phyloP scores from a whole-genome alignment of 2,329 filamentous ascomycete species.

The Trichoderma hamatum region DNA sequence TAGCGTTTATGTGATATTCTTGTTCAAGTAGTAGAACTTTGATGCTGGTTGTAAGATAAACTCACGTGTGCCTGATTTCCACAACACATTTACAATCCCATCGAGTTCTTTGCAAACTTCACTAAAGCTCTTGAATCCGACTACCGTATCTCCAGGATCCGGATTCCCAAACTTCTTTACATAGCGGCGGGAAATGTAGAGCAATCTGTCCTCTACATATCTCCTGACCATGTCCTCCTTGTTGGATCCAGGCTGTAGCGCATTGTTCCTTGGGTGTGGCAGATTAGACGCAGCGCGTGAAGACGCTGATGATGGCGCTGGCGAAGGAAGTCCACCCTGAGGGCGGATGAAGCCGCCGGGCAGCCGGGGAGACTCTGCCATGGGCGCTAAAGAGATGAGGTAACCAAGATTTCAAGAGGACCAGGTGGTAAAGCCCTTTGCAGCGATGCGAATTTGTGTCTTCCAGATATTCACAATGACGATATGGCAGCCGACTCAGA shows the following conservation, averaged over 20 bases:
- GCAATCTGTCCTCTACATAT: constrained; percentile 58
- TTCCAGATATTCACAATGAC: constrained; percentile 1
- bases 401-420: neutral
- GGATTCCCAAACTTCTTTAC: constrained; percentile 60
- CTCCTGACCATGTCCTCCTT: constrained; percentile 63
- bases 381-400: neutral
- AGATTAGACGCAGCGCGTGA: constrained; percentile 46
- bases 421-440: neutral
- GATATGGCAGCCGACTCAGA: neutral
- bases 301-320: constrained; percentile 56
- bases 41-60: constrained; percentile 8
- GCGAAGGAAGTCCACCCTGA: constrained; percentile 52
- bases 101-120: constrained; percentile 77
- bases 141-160: constrained; percentile 51
- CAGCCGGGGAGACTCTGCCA: constrained; percentile 27
- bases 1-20: neutral
- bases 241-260: constrained; percentile 58
- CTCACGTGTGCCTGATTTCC: constrained; percentile 85
- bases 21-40: neutral
- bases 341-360: constrained; percentile 58
- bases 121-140: constrained; percentile 62
- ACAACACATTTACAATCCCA: constrained; percentile 75
- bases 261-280: constrained; percentile 58
- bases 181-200: constrained; percentile 60
- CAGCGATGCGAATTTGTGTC: neutral